A percentile compares a stretch with the other conserved stretches of the same genome.
These are phyloP conservation scores for Camellia granthamiana DNA, from an alignment of 148 eudicot species.

Conservation along the genomic window DNA sequence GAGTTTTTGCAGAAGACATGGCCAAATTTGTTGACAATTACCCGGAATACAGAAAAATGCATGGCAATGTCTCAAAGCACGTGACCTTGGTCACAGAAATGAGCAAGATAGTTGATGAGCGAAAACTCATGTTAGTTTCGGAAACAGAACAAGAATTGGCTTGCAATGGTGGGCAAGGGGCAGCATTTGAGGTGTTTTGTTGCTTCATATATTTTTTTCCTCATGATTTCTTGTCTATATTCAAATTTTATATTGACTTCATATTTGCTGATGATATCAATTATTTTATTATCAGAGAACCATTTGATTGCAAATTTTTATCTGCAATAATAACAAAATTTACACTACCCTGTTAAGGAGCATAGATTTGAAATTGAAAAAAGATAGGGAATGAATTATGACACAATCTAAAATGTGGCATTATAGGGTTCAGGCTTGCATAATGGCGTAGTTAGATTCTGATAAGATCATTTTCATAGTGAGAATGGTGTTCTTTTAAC, in stretches of 20 bases:
- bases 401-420: not conserved
- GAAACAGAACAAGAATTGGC: constrained; percentile 99
- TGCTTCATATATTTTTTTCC: not conserved
- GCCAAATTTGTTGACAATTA: constrained; percentile 98
- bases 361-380: not conserved
- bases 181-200: constrained; percentile 84
- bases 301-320: not conserved
- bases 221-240: not conserved
- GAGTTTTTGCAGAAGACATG: constrained; percentile 83
- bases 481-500: not conserved
- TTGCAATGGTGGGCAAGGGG: constrained; percentile 98
- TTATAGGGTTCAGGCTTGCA: not conserved
- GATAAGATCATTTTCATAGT: not conserved
- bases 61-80: constrained; percentile 97
- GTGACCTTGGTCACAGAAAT: constrained; percentile 94
- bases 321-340: not conserved
- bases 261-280: not conserved
- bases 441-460: not conserved
- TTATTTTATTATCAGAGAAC: not conserved
- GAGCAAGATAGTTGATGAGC: constrained; percentile 96
- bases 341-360: not conserved
- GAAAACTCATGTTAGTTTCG: constrained; percentile 94
- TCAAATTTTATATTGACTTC: not conserved
- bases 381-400: not conserved
- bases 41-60: constrained; percentile 93